phyloP scores from a whole-genome alignment of 2,329 filamentous ascomycete genomes.

The Botrytis hyacinthi region DNA sequence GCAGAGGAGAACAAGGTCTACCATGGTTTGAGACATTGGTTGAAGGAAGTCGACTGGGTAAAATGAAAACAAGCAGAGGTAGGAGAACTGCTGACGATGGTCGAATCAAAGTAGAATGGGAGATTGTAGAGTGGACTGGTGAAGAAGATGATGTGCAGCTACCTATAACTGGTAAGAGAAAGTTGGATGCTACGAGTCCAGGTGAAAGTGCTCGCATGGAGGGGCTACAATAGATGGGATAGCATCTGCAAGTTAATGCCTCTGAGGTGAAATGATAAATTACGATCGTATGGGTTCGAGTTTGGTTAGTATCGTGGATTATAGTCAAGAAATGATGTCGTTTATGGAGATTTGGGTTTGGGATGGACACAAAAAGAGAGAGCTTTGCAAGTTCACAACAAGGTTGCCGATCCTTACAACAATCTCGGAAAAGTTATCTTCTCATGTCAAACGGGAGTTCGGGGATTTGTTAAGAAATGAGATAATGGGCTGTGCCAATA shows the following conservation, averaged over 20 bases:
- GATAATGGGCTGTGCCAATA: neutral
- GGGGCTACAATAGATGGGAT: neutral
- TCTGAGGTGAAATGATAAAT: neutral
- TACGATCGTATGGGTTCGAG: neutral
- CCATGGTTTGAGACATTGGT: constrained; percentile 87
- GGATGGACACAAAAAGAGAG: neutral
- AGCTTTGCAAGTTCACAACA: neutral
- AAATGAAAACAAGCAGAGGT: constrained; percentile 59
- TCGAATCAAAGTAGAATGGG: constrained; percentile 71
- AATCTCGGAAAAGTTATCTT: neutral
- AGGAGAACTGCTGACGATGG: constrained; percentile 59
- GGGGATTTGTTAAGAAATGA: neutral
- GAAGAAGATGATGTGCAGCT: constrained; percentile 44
- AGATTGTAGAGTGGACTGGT: constrained; percentile 71
- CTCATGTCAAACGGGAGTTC: neutral
- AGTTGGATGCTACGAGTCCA: constrained; percentile 10
- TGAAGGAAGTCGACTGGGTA: constrained; percentile 70
- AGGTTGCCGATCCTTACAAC: neutral
- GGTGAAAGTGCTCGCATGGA: constrained; percentile 22
- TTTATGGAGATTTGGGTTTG: neutral
- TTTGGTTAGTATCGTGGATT: neutral
- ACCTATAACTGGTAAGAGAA: constrained; percentile 45
- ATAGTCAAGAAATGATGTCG: neutral
- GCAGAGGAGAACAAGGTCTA: constrained; percentile 49
- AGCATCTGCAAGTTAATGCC: neutral